Base-by-base conservation (phyloP, 345 rosid genomes). In the Tarenaya hassleriana region DNA sequence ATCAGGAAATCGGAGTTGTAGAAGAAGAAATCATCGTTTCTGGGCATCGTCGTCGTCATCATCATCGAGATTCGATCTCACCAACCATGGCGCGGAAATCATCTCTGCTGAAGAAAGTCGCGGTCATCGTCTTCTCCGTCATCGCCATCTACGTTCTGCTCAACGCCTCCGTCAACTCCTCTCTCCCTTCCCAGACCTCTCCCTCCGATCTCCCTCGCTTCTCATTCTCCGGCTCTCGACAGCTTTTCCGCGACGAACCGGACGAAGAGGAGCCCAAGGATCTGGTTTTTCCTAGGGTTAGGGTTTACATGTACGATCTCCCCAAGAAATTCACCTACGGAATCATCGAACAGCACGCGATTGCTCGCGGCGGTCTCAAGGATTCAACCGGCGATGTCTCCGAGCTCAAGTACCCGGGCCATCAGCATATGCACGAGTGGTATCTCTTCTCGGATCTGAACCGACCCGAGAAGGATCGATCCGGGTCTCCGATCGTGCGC, bases 381-480 rank as follows among this genome's bases (percentile, higher is more conserved):
- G 50, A 49, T 19, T 57, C 77, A n/a, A 68, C 33, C 21, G 66
- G 56, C 38, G 88, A 81, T 54, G 57, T 71, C 32, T 60, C 88
- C 14, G 39, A 55, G 33, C 70, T 77, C 52, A 83, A 70, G 58
- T 92, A 92, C 63, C 98, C 98, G 7, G 97, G 97, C 13, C 98
- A 92, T 75, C 98, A 92, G 68, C 98, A 92, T 67, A 92, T 88
- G 99, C 97, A 84, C 19, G 98, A 92, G 64, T 92, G 98, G 98
- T 80, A 73, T 66, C 71, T 92, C 16, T 92, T 75, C 67, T 66
- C 82, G 34, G 98, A 92, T 56, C 68, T 92, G 10, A 67, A 35
- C 52, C 79, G 77, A 0, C 82, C 82, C 47, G 78, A 78, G 1
- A 13, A 40, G n/a, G 84, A 81, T 4, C 82, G 85, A 62, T 14